Evolutionary conservation across 1,284 basidiomycete species (phyloP).

Genomic region (Apiotrichum akiyoshidainum): DNA sequence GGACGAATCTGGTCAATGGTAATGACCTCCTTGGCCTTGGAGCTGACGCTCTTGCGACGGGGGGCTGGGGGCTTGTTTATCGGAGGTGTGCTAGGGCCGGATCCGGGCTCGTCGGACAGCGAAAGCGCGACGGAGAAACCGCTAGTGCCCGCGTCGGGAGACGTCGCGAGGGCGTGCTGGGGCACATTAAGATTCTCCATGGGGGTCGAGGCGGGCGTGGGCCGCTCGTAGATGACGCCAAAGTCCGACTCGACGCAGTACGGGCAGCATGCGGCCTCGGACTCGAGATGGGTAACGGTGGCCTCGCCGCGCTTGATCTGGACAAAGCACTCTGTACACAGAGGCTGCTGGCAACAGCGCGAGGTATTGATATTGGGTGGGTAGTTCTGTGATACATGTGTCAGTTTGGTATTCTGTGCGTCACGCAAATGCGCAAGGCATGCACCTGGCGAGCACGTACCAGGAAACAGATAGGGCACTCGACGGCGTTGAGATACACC

Average conservation of each 20-base stretch:
- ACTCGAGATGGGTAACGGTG: conserved; percentile 81
- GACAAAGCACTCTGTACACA: conserved; percentile 99
- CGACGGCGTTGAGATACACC: conserved; percentile 79
- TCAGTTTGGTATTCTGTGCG: neutral
- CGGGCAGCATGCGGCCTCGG: conserved; percentile 91
- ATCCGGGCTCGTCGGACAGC: conserved; percentile 3
- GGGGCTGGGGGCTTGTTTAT: conserved; percentile 9
- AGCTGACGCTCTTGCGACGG: conserved; percentile 52
- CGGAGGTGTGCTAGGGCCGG: neutral
- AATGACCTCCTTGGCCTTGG: conserved; percentile 67
- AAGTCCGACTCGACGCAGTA: conserved; percentile 97
- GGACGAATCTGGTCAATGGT: conserved; percentile 89
- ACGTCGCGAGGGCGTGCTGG: conserved; percentile 34
- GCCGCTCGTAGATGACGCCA: conserved; percentile 84
- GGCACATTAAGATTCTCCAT: neutral
- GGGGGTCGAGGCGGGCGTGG: conserved; percentile 42
- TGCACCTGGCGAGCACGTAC: conserved; percentile 57
- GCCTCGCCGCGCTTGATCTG: conserved; percentile 97
- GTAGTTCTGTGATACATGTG: conserved; percentile 57
- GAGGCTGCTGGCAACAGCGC: conserved; percentile 94
- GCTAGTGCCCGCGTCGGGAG: conserved; percentile 62
- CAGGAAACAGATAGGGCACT: conserved; percentile 99
- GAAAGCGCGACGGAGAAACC: conserved; percentile 33
- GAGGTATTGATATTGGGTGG: conserved; percentile 94
- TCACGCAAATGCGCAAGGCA: neutral